Evolutionary conservation across 2,329 filamentous ascomycete genomes (phyloP), one percentile per base, ranked within the genome.

Genomic region (Xylaria sp.): DNA sequence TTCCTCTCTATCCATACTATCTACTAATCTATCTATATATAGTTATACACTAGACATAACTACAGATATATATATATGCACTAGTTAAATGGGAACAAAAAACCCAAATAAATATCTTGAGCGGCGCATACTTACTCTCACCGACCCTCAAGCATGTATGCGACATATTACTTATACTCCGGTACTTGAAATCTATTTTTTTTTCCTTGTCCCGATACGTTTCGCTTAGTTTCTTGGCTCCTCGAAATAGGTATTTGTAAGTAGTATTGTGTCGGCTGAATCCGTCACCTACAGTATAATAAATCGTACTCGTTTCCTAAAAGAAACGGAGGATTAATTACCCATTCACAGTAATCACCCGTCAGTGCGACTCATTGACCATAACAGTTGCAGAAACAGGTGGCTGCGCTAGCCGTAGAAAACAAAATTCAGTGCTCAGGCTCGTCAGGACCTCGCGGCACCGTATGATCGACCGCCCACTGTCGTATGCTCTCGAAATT

Each of bases 391-490:
- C 53, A 55, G 25, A 47, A 38, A 9, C 55, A n/a, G n/a, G n/a
- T 50, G 58, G 31, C 47, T 27, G 50, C 56, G 54, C 50, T 50
- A 38, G 36, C n/a, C n/a, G 10, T 31, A 20, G 36, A 63, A n/a
- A 44, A 45, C 17, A 22, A 47, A 51, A 9, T 1, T 74, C 62
- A 77, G 33, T 77, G 75, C 49, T 77, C 74, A 11, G 74, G 75
- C 63, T 77, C 75, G 44, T 73, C 73, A 2, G 75, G 74, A 13
- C 70, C 73, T 47, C 70, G 68, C 10, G 76, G 73, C 1, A 86
- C 84, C 0, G 83, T 83, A 67, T 87, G 80, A 47, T 86, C 81
- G 53, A 84, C 76, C 0, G 83, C 85, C 85, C 85, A 87, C 31
- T 84, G 76, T 42, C 81, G 77, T 64, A 87, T 80, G 27, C 75